phyloP scores from a whole-genome alignment of 129 eudicot species.

The Rutidosis leptorrhynchoides region DNA sequence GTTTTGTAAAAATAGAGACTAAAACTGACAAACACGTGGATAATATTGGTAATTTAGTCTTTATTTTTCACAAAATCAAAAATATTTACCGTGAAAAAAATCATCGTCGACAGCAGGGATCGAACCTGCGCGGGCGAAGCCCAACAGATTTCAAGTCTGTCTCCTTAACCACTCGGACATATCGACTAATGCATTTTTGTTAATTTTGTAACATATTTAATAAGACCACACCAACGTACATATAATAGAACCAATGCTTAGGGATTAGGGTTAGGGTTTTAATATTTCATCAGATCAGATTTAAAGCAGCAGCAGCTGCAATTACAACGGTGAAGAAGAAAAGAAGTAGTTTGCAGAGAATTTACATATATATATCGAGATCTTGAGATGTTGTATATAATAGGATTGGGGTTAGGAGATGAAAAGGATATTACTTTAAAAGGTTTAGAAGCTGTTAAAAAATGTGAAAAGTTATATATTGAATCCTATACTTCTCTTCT shows the following conservation, averaged over 20 bases:
- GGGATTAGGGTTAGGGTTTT: not conserved
- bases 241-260: not conserved
- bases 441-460: conserved; percentile 83
- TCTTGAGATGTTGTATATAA: conserved; percentile 63
- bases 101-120: conserved; percentile 98
- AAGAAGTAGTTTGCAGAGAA: not conserved
- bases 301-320: not conserved
- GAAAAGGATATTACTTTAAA: conserved; percentile 74
- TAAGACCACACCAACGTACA: not conserved
- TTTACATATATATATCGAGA: not conserved
- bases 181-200: conserved; percentile 38
- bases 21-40: too few relatives aligned
- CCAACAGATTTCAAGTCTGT: conserved; percentile 99
- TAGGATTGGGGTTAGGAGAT: conserved; percentile 87
- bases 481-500: conserved; percentile 92
- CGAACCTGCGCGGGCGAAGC: conserved; percentile 99
- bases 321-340: not conserved
- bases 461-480: conserved; percentile 58
- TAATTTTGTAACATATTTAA: too few relatives aligned
- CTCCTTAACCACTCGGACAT: conserved; percentile 99
- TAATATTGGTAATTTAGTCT: too few relatives aligned
- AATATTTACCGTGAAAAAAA: too few relatives aligned
- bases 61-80: too few relatives aligned
- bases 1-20: too few relatives aligned
- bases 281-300: not conserved